phyloP scores from a whole-genome alignment of 176 grass and related monocot species.

The Luzula sylvatica region DNA sequence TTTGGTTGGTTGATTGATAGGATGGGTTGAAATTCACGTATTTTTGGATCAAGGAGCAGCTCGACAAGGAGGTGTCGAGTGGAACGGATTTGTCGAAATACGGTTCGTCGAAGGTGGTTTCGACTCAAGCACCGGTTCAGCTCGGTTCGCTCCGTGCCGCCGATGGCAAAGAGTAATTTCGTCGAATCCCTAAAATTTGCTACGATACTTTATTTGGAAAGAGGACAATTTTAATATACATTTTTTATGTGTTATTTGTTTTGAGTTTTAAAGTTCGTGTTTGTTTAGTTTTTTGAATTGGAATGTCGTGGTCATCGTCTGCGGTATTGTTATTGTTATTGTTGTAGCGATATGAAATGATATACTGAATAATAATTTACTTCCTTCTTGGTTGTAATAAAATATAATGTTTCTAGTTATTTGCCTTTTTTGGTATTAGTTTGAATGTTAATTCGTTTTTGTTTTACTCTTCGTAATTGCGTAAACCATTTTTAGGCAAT shows the following conservation, averaged over 20 bases:
- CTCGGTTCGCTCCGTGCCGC: constrained; percentile 70
- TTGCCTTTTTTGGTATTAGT: no score
- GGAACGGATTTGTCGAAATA: constrained; percentile 37
- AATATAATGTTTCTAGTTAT: no score
- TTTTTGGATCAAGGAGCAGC: constrained; percentile 90
- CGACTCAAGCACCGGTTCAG: constrained; percentile 62
- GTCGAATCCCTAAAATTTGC: not conserved
- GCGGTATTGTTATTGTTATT: not conserved
- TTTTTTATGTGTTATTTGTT: constrained; percentile 8
- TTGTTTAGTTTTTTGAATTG: not conserved
- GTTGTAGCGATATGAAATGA: constrained; percentile 4
- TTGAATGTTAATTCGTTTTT: no score
- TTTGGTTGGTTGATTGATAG: constrained; percentile 14
- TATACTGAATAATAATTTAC: not conserved
- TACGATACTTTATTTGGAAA: constrained; percentile 10
- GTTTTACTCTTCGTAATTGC: no score
- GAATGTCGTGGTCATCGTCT: not conserved
- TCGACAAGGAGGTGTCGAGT: constrained; percentile 51
- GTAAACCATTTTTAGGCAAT: no score
- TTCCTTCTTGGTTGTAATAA: no score
- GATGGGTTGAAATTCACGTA: constrained; percentile 71
- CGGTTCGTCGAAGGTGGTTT: constrained; percentile 66
- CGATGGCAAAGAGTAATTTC: constrained; percentile 55
- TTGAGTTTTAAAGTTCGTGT: constrained; percentile 9
- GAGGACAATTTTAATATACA: constrained; percentile 1